Percentiles rank a stretch among this genome's conserved stretches.
phyloP scores from a whole-genome alignment of 2,329 filamentous ascomycete genomes.

The Zarea fungicola region DNA sequence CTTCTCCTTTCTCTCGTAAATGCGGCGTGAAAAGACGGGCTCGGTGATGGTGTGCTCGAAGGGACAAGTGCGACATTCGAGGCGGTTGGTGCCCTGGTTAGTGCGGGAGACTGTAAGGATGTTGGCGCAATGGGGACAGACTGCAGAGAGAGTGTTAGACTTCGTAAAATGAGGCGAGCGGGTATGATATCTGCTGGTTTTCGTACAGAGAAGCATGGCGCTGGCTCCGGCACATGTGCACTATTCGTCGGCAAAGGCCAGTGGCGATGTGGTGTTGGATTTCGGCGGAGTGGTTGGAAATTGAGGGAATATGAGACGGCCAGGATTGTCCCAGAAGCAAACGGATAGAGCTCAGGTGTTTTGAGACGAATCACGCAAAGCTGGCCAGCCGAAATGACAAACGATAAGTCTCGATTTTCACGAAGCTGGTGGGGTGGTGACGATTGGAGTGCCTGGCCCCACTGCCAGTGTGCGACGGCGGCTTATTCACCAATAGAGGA shows the following conservation, averaged over 20 bases:
- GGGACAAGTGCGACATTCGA: conserved; percentile 93
- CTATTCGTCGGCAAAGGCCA: neutral
- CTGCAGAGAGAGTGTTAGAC: conserved; percentile 34
- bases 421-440: conserved; percentile 11
- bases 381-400: neutral
- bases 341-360: too few relatives aligned
- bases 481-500: neutral
- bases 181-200: neutral
- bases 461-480: neutral
- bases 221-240: conserved; percentile 2
- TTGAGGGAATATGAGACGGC: neutral
- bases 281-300: neutral
- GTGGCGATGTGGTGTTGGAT: neutral
- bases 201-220: conserved; percentile 62
- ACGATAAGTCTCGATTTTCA: conserved; percentile 7
- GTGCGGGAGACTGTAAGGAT: conserved; percentile 68
- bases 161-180: neutral
- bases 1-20: conserved; percentile 79
- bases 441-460: conserved; percentile 5
- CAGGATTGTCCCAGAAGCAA: too few relatives aligned
- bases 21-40: conserved; percentile 74
- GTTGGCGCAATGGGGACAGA: conserved; percentile 81
- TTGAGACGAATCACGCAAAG: neutral
- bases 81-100: conserved; percentile 63
- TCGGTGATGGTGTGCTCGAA: conserved; percentile 81